Conservation (phyloP, 164 flowering plant species). For the Buxus sempervirens region DNA sequence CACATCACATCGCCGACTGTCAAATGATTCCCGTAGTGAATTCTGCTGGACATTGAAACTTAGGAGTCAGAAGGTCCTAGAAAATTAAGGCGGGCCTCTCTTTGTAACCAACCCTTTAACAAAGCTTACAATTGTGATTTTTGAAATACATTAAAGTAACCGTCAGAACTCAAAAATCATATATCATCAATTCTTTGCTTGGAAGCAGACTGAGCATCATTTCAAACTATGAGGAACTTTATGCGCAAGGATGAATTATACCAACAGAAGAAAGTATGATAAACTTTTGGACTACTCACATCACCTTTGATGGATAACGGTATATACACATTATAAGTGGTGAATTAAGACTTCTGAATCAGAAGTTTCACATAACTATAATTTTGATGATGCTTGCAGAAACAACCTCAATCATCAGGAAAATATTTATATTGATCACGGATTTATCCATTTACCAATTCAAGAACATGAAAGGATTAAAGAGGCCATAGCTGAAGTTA, state of each 20-base stretch:
- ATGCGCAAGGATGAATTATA: background rate
- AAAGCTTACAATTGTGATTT: background rate
- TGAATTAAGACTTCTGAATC: background rate
- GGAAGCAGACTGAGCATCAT: background rate
- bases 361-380: background rate
- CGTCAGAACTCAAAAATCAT: background rate
- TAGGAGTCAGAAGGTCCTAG: constrained; percentile 1
- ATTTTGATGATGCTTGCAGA: background rate
- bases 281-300: background rate
- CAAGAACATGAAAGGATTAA: no score
- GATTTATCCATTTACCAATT: background rate
- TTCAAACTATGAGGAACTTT: background rate
- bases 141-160: background rate
- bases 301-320: background rate
- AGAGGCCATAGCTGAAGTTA: background rate
- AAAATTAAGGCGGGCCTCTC: background rate
- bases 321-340: background rate
- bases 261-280: background rate
- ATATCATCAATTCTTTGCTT: background rate
- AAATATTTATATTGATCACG: background rate
- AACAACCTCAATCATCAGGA: background rate
- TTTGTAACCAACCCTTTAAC: background rate
- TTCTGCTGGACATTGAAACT: constrained; percentile 35
- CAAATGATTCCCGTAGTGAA: constrained; percentile 24
- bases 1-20: constrained; percentile 21